A percentile compares a stretch with the other conserved stretches of the same genome.
Evolutionary conservation across 805 yeast species (phyloP).

Genomic region (Saccharomyces jurei): DNA sequence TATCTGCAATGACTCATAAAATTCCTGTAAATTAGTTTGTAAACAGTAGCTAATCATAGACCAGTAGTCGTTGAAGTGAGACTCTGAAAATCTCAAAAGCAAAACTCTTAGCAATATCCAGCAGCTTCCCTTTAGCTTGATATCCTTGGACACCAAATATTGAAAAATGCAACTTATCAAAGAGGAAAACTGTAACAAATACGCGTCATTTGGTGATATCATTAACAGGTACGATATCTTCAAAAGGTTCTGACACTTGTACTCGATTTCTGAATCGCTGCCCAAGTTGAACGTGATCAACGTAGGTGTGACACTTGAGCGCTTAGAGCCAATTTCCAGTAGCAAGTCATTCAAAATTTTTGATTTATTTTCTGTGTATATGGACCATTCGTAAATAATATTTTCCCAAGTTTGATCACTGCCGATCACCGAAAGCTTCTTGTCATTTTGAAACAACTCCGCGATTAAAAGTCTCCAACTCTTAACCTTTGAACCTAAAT

Average conservation of each 20-base stretch:
- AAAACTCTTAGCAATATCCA: constrained; percentile 58
- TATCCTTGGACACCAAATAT: constrained; percentile 24
- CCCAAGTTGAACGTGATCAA: constrained; percentile 50
- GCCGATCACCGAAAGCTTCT: constrained; percentile 14
- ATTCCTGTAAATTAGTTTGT: constrained; percentile 31
- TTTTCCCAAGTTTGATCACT: constrained; percentile 39
- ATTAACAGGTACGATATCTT: constrained; percentile 58
- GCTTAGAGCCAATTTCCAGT: constrained; percentile 29
- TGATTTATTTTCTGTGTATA: constrained; percentile 45
- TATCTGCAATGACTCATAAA: constrained; percentile 24
- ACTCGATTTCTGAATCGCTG: constrained; percentile 59
- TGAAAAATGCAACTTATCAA: constrained; percentile 41
- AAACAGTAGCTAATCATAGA: constrained; percentile 54
- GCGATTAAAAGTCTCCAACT: constrained; percentile 57
- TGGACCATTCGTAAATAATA: constrained; percentile 56
- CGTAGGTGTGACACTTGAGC: constrained; percentile 44
- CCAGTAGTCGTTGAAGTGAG: constrained; percentile 67
- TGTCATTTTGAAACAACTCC: constrained; percentile 56
- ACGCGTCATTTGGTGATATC: constrained; percentile 53
- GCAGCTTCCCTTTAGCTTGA: constrained; percentile 23
- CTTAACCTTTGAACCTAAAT: constrained; percentile 33
- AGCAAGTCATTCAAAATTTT: constrained; percentile 30
- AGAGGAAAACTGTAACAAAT: constrained; percentile 39
- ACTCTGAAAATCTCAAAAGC: constrained; percentile 50
- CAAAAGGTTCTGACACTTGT: constrained; percentile 45